These are phyloP conservation scores for Crithidia mellificae DNA, from an alignment of 208 protist genomes.

Conservation along the genomic window DNA sequence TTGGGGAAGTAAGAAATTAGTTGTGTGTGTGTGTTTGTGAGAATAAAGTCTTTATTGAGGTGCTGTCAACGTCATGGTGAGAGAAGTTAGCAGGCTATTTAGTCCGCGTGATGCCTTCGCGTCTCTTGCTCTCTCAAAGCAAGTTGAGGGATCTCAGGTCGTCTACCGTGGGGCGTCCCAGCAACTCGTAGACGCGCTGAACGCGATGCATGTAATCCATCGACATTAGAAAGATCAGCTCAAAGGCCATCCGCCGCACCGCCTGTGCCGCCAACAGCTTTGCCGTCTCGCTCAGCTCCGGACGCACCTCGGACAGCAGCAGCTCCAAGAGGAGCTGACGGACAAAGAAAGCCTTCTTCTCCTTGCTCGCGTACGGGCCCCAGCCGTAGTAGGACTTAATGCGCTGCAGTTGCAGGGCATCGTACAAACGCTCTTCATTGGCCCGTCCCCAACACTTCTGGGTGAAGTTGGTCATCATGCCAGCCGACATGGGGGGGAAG, in stretches of 20 bases:
- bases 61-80: too few relatives aligned
- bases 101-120: not conserved
- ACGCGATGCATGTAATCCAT: conserved; percentile 90
- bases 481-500: conserved; percentile 72
- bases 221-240: conserved; percentile 84
- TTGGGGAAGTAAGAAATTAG: too few relatives aligned
- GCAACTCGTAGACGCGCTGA: conserved; percentile 64
- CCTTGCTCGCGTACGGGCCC: conserved; percentile 77
- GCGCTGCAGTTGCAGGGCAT: conserved; percentile 69
- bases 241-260: conserved; percentile 73
- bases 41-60: too few relatives aligned
- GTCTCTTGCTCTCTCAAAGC: not conserved
- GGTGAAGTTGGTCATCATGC: conserved; percentile 91
- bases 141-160: conserved; percentile 62
- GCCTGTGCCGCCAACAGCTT: conserved; percentile 64
- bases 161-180: conserved; percentile 67
- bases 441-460: conserved; percentile 89
- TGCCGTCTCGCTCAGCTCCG: conserved; percentile 59
- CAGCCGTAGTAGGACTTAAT: conserved; percentile 81
- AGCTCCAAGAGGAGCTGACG: conserved; percentile 83
- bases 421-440: conserved; percentile 88
- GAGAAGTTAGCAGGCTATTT: too few relatives aligned
- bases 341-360: conserved; percentile 87
- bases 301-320: conserved; percentile 55
- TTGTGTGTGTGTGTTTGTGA: too few relatives aligned